Evolutionary conservation across 2,329 filamentous ascomycete species (phyloP).

Genomic region (Bipolaris sorokiniana): DNA sequence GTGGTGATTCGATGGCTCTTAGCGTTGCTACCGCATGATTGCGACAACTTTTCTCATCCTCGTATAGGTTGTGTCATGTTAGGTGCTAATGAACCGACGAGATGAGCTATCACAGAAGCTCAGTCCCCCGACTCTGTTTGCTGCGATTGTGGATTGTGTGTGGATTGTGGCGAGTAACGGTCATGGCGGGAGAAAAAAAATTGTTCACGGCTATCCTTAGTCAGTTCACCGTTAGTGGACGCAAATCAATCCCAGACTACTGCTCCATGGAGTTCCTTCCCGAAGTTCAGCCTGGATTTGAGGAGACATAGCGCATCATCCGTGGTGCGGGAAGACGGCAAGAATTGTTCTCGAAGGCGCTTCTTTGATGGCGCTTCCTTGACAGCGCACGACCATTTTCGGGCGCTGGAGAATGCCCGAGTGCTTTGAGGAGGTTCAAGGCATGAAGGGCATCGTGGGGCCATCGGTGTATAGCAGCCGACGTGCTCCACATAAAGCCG

Average conservation of each 20-base stretch:
- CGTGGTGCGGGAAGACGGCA: conserved; percentile 7
- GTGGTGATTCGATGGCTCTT: neutral
- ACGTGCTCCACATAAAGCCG: neutral
- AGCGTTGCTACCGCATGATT: neutral
- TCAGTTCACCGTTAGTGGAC: neutral
- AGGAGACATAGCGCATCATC: conserved; percentile 10
- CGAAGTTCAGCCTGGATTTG: conserved; percentile 1
- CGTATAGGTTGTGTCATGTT: neutral
- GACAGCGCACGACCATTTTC: conserved; percentile 9
- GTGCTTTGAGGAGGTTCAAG: conserved; percentile 4
- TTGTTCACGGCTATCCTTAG: neutral
- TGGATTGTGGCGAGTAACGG: neutral
- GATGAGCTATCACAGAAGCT: neutral
- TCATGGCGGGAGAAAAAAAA: neutral
- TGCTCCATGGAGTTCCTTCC: conserved; percentile 1
- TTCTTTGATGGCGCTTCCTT: conserved; percentile 1
- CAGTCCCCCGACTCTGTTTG: too few species aligned
- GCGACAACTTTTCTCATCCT: neutral
- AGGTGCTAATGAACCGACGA: neutral
- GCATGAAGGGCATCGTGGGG: conserved; percentile 6
- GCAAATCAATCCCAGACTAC: neutral
- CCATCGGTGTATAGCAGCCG: neutral
- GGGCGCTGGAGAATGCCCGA: neutral
- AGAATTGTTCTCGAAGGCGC: conserved; percentile 10
- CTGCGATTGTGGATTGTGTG: neutral